Base-by-base conservation (phyloP, 129 eudicot species). In the Saussurea involucrata region DNA sequence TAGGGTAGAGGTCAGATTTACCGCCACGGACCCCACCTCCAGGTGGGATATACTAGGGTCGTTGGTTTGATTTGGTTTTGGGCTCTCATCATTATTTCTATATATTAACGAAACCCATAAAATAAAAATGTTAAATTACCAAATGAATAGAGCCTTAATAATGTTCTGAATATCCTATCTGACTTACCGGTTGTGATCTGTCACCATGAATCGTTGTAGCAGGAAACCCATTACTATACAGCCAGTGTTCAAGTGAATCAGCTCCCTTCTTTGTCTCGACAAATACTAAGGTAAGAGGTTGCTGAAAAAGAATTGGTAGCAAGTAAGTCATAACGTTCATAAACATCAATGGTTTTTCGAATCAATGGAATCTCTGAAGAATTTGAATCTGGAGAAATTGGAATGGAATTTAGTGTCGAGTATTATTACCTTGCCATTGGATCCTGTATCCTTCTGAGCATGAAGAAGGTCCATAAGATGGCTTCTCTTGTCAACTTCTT, bases 231-330 rank as follows among this genome's bases (percentile, higher is more conserved):
- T 86, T 86, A 44, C 76, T 60, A 40, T 79, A 86, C 20, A 89
- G 77, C 94, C 94, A 89, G 64, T 89, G 72, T 82, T 89, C 94
- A 75, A 89, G 85, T 46, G 94, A 79, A 66, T 86, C 94, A 5
- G 94, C 94, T 80, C 94, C 94, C 66, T 86, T 89, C 81, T 89
- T 89, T 6, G 94, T 89, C 77, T 89, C 94, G 49, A 89, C 94
- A 42, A 89, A 89, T 33, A 89, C 94, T 66, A 89, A 75, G 25
- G 94, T 89, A 71, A 89, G 94, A 60, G 91, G 84, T 89, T 89
- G 94, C 94, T 89, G 87, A 72, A 81, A 68, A 79, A 6, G n/a
- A 60, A 13, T 21, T 68, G 28, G 31, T 18, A 46, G 13, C 29
- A n/a, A 8, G 70, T 72, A 69, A 63, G 10, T 25, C 61, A 4